These are phyloP conservation scores for Peronospora destructor DNA, from an alignment of 352 stramenopile species.

Conservation along the genomic window DNA sequence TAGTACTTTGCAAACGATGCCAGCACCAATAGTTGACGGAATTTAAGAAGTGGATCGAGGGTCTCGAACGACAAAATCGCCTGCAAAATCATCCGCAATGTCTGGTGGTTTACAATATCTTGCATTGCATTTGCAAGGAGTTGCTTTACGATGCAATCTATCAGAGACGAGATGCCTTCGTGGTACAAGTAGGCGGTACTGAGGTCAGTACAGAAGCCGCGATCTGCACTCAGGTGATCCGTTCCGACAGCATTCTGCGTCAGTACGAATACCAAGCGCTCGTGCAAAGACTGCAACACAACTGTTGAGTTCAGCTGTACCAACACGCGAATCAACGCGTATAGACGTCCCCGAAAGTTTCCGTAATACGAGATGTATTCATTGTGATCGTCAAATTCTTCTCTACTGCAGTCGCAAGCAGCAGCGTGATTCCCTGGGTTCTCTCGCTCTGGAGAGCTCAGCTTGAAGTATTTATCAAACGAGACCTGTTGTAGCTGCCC, in stretches of 20 bases:
- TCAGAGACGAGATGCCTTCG: constrained; percentile 58
- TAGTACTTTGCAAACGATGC: constrained; percentile 76
- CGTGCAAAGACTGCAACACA: constrained; percentile 48
- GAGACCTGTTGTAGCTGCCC: constrained; percentile 46
- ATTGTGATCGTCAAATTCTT: constrained; percentile 71
- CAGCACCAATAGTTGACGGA: constrained; percentile 61
- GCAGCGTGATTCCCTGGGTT: constrained; percentile 21
- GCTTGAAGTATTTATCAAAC: constrained; percentile 80
- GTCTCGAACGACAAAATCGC: constrained; percentile 49
- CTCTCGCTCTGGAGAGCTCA: constrained; percentile 58
- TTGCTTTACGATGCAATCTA: constrained; percentile 77
- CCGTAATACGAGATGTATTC: constrained; percentile 70
- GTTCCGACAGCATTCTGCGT: constrained; percentile 37
- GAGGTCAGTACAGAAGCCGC: constrained; percentile 48
- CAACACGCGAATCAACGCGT: constrained; percentile 61
- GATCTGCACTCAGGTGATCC: constrained; percentile 42
- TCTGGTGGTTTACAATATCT: constrained; percentile 33
- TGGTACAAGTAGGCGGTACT: constrained; percentile 70
- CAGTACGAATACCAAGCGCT: constrained; percentile 52
- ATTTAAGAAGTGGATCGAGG: constrained; percentile 61
- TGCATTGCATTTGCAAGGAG: constrained; percentile 39
- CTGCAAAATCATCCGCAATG: constrained; percentile 43
- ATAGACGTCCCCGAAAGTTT: constrained; percentile 75
- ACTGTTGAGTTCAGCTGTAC: constrained; percentile 47
- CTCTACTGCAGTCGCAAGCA: constrained; percentile 35